phyloP scores from a whole-genome alignment of 257 asterid genomes.

The Scutellaria baicalensis region DNA sequence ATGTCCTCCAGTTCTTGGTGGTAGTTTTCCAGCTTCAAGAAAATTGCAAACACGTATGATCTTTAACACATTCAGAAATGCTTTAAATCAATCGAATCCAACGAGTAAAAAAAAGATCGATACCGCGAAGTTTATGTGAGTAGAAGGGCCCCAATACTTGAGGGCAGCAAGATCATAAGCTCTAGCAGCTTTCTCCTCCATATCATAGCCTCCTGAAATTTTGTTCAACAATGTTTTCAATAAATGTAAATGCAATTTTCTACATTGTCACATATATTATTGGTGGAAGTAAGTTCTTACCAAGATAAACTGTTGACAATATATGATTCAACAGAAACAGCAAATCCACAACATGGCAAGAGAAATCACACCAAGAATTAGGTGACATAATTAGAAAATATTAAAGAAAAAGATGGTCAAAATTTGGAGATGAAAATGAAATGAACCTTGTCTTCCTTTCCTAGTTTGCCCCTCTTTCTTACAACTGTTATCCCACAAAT shows the following conservation, averaged over 20 bases:
- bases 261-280: neutral
- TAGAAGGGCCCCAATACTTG: slow-evolving; percentile 91
- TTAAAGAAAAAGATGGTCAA: slow-evolving; percentile 4
- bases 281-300: slow-evolving; percentile 36
- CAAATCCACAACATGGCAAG: slow-evolving; percentile 33
- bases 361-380: slow-evolving; percentile 26
- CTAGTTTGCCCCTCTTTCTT: slow-evolving; percentile 52
- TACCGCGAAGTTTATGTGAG: slow-evolving; percentile 77
- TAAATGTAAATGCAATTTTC: neutral
- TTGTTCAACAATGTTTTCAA: neutral
- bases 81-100: neutral
- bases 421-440: neutral
- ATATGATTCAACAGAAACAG: slow-evolving; percentile 22
- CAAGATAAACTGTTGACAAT: slow-evolving; percentile 64
- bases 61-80: neutral
- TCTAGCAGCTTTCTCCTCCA: slow-evolving; percentile 98
- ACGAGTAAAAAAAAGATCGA: neutral
- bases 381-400: slow-evolving; percentile 4
- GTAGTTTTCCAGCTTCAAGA: slow-evolving; percentile 60
- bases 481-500: slow-evolving; percentile 54
- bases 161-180: slow-evolving; percentile 95
- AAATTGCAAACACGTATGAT: neutral
- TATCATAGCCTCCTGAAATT: slow-evolving; percentile 73
- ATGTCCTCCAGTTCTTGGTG: slow-evolving; percentile 77
- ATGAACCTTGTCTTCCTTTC: slow-evolving; percentile 55